Evolutionary conservation across 2,329 filamentous ascomycete genomes (phyloP).

Genomic region (Pleomassaria siparia): DNA sequence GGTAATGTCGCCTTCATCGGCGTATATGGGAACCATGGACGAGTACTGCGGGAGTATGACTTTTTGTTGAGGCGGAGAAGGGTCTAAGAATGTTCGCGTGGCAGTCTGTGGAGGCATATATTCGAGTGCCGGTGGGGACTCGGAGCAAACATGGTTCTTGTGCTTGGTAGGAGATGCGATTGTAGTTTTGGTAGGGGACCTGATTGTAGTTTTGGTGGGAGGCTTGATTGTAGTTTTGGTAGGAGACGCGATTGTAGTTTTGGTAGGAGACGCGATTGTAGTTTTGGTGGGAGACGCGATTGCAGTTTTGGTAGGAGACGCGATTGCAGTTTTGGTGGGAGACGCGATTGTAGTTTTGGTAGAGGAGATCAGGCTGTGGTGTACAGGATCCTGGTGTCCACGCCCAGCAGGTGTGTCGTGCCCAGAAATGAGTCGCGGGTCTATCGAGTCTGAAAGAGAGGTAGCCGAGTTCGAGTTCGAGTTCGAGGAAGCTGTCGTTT

Average conservation of each 20-base stretch:
- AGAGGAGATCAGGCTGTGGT: constrained; percentile 37
- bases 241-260: too few species aligned
- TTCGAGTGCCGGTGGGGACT: constrained; percentile 11
- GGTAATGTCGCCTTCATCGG: constrained; percentile 13
- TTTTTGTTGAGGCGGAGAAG: constrained; percentile 15
- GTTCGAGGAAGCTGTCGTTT: constrained; percentile 27
- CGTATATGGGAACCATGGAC: constrained; percentile 24
- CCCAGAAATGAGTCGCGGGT: constrained; percentile 29
- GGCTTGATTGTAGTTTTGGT: too few species aligned
- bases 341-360: constrained; percentile 23
- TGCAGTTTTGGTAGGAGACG: constrained; percentile 27
- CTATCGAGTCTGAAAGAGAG: constrained; percentile 35
- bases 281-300: constrained; percentile 26
- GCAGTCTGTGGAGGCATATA: constrained; percentile 20
- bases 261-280: too few species aligned
- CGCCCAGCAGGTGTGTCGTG: constrained; percentile 17
- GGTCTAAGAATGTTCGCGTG: constrained; percentile 28
- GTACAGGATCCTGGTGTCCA: constrained; percentile 26
- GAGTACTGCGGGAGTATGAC: constrained; percentile 16
- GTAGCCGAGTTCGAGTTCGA: constrained; percentile 10
- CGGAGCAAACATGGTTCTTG: constrained; percentile 17
- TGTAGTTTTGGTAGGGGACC: constrained; percentile 23
- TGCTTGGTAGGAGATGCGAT: constrained; percentile 26
- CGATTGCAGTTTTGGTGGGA: constrained; percentile 26
- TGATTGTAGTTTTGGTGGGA: too few species aligned